These are phyloP conservation scores for Neocatenulostroma microsporum DNA, from an alignment of 2,329 filamentous ascomycete species.

Conservation along the genomic window DNA sequence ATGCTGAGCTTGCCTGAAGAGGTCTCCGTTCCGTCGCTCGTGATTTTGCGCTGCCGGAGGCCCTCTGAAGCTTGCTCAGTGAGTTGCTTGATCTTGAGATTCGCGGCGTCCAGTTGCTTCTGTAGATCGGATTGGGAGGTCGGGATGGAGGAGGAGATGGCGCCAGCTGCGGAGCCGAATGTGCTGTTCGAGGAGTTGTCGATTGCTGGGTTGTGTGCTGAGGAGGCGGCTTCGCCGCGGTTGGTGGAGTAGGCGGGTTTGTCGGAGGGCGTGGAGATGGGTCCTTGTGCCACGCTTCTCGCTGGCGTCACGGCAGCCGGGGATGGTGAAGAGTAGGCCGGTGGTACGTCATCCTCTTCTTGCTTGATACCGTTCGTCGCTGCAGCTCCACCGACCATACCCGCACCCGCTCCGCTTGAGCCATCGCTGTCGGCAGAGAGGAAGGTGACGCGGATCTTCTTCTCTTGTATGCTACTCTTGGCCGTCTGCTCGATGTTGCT, in stretches of 20 bases:
- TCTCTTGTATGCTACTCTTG: constrained; percentile 76
- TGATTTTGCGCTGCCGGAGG: constrained; percentile 67
- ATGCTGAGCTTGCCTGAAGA: constrained; percentile 10
- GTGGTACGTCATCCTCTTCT: constrained; percentile 36
- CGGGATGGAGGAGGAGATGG: constrained; percentile 43
- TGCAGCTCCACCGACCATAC: constrained; percentile 1
- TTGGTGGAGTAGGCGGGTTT: constrained; percentile 33
- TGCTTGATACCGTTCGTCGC: constrained; percentile 23
- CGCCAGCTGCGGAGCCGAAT: constrained; percentile 31
- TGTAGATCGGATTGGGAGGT: constrained; percentile 56
- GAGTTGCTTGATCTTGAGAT: constrained; percentile 62
- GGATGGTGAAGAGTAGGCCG: constrained; percentile 48
- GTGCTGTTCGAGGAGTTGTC: constrained; percentile 13
- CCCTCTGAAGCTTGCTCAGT: constrained; percentile 59
- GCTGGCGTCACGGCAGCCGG: constrained; percentile 42
- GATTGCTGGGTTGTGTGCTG: constrained; percentile 33
- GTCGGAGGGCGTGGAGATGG: constrained; percentile 25
- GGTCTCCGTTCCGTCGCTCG: constrained; percentile 5
- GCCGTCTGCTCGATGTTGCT: constrained; percentile 62
- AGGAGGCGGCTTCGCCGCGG: constrained; percentile 34
- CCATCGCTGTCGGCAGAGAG: constrained; percentile 53
- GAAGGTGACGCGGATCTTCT: constrained; percentile 91
- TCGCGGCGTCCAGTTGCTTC: constrained; percentile 65
- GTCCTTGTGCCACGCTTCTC: constrained; percentile 31
- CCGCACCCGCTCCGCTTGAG: constrained; percentile 17